Percentiles rank a stretch among this genome's conserved stretches.
phyloP scores from a whole-genome alignment of 2,329 filamentous ascomycete genomes.

The Xylaria sp. region DNA sequence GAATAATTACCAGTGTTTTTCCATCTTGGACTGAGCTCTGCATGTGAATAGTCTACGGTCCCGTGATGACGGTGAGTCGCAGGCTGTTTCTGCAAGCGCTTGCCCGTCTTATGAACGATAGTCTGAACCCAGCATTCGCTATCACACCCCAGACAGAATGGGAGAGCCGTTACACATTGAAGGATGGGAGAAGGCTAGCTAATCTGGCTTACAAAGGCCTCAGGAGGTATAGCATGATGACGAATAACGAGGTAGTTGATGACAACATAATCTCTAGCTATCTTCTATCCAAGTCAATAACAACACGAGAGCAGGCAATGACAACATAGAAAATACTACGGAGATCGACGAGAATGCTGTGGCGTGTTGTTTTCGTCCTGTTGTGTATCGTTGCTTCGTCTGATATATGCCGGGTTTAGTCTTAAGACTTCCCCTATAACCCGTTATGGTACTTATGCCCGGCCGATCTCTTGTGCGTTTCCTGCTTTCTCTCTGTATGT shows the following conservation, averaged over 20 bases:
- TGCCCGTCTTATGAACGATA: neutral
- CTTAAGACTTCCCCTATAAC: neutral
- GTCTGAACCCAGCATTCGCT: neutral
- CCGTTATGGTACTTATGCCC: constrained; percentile 13
- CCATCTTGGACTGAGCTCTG: neutral
- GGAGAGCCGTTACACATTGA: neutral
- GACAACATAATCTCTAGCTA: constrained; percentile 4
- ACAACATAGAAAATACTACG: constrained; percentile 9
- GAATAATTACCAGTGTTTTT: neutral
- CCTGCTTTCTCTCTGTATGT: constrained; percentile 4
- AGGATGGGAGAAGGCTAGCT: neutral
- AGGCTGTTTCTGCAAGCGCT: neutral
- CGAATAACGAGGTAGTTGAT: too few species aligned
- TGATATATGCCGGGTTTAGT: constrained; percentile 23
- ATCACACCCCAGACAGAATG: neutral
- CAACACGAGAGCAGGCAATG: constrained; percentile 15
- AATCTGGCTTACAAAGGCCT: neutral
- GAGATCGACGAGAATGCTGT: neutral
- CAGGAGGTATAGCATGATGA: neutral
- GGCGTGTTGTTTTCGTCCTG: neutral
- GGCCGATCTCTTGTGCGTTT: constrained; percentile 27
- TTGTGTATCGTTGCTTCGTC: neutral
- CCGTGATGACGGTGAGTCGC: neutral
- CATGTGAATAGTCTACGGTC: neutral
- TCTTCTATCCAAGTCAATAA: neutral